These are phyloP conservation scores for Cubamyces sp. DNA, from an alignment of 768 basidiomycete species.

Conservation along the genomic window DNA sequence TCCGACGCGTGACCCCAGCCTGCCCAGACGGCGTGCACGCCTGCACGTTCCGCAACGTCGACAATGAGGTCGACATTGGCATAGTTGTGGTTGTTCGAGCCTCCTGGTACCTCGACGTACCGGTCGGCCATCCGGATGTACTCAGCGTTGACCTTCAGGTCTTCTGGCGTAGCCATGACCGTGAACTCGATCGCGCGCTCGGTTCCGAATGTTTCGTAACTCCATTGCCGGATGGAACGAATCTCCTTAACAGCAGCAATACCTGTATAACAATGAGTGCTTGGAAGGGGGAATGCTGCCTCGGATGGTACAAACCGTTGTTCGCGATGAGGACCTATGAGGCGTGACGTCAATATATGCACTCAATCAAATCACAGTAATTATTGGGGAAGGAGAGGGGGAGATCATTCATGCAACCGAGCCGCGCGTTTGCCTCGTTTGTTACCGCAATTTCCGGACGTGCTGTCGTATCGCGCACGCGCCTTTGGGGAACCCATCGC, in stretches of 20 bases:
- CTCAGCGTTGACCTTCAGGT: conserved; percentile 97
- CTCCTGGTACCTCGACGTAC: conserved; percentile 98
- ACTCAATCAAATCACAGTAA: not conserved
- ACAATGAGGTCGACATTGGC: conserved; percentile 99
- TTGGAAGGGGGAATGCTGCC: conserved; percentile 15
- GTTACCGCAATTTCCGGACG: conserved; percentile 8
- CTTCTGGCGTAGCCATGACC: conserved; percentile 99
- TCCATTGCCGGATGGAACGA: conserved; percentile 98
- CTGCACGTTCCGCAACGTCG: conserved; percentile 95
- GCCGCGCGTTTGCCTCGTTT: conserved; percentile 14
- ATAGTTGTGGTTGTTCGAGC: conserved; percentile 99
- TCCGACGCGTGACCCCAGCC: conserved; percentile 99
- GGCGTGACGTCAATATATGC: conserved; percentile 19
- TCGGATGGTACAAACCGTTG: conserved; percentile 64
- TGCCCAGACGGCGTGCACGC: conserved; percentile 99
- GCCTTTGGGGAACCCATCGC: not conserved
- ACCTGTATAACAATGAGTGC: conserved; percentile 50
- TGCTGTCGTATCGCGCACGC: not conserved
- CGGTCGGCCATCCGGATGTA: conserved; percentile 99
- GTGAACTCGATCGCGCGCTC: conserved; percentile 98
- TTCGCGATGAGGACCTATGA: conserved; percentile 95
- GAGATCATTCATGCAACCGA: conserved; percentile 3
- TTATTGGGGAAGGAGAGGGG: not conserved
- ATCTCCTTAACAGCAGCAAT: conserved; percentile 99
- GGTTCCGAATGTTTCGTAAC: conserved; percentile 97